A percentile compares a stretch with the other conserved stretches of the same genome.
These are phyloP conservation scores for Colletotrichum simmondsii DNA, from an alignment of 2,329 filamentous ascomycete species.

Conservation along the genomic window DNA sequence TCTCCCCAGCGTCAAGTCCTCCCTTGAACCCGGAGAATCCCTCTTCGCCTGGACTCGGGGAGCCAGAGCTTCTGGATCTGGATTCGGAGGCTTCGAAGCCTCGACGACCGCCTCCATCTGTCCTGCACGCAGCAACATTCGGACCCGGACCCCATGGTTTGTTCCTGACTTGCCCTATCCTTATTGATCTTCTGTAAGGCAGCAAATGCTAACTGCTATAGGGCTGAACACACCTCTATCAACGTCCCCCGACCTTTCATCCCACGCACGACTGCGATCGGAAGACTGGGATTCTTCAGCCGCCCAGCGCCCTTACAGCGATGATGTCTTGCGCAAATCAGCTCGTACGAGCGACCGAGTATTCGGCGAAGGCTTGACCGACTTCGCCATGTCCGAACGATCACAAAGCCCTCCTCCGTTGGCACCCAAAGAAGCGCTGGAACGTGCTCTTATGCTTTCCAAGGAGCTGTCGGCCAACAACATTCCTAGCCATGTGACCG, in stretches of 20 bases:
- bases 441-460: constrained; percentile 85
- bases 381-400: constrained; percentile 61
- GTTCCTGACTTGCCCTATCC: neutral
- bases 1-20: constrained; percentile 90
- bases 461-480: constrained; percentile 90
- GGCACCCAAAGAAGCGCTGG: constrained; percentile 78
- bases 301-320: constrained; percentile 61
- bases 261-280: constrained; percentile 56
- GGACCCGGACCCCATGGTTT: constrained; percentile 45
- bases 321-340: constrained; percentile 63
- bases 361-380: constrained; percentile 47
- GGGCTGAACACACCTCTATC: constrained; percentile 64
- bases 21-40: constrained; percentile 64
- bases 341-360: constrained; percentile 51
- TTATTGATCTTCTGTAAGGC: neutral
- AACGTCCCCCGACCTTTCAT: constrained; percentile 60
- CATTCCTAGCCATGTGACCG: constrained; percentile 92
- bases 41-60: constrained; percentile 63
- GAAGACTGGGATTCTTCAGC: constrained; percentile 60
- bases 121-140: constrained; percentile 49
- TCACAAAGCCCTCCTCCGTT: constrained; percentile 83
- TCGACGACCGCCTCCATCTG: constrained; percentile 57
- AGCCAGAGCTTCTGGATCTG: constrained; percentile 77
- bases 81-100: constrained; percentile 57
- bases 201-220: constrained; percentile 37